Evolutionary conservation across 2,329 filamentous ascomycete species (phyloP), one percentile per base, ranked within the genome.

Genomic region (Clonostachys solani): DNA sequence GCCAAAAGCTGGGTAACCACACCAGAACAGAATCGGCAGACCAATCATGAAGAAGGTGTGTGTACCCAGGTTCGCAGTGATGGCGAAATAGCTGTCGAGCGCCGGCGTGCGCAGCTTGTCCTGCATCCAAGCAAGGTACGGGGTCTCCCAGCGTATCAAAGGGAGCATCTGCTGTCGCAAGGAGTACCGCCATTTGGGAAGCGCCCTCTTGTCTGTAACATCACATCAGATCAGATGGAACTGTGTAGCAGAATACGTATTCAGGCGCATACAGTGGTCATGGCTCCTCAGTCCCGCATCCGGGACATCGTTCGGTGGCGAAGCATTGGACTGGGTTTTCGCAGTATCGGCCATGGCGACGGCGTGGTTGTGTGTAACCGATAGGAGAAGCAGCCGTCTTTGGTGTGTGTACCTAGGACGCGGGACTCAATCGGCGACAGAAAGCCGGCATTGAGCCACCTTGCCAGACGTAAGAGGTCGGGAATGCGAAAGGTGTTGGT

Each of bases 41-140:
- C 90, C 87, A 55, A 96, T 80, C 92, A 97, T 97, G 75, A 96
- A 99, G 73, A 96, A 97, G 1, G 94, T 99, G 69, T 99, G 94
- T 1, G 94, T 99, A 54, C 94, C 90, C 47, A 97, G 80, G 66
- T 97, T 99, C 53, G 94, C 94, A 1, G 92, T 95, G 54, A 95
- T 89, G 44, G 94, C 92, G 68, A 99, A 99, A 73, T 96, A 99
- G 52, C 89, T 89, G 68, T 99, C 94, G 59, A 97, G 84, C 9
- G 87, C 80, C 1, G 90, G 89, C 17, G 89, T 86, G 60, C 92
- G 87, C 63, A 92, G 68, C 63, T 75, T 83, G 55, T 85, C 79
- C 75, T 99, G 94, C 61, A 96, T 72, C 71, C 81, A 86, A 48
- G 92, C 92, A 16, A 99, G 83, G 67, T 95, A 94, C 2, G 92